A percentile compares a stretch with the other conserved stretches of the same genome.
Evolutionary conservation across 1,284 basidiomycete species (phyloP).

Genomic region (Somion occarium): DNA sequence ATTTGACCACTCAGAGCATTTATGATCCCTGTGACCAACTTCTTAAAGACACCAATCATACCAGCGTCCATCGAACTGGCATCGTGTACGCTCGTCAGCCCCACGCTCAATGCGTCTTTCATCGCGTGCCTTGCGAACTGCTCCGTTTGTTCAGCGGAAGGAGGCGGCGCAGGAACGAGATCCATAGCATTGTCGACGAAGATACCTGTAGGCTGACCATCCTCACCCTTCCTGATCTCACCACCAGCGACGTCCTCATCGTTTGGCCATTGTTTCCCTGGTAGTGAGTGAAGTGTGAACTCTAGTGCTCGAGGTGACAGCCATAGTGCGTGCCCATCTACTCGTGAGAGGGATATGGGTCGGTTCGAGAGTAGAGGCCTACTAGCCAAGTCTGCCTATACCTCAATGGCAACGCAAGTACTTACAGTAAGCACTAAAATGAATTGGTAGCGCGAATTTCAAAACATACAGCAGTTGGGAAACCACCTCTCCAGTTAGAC

Average conservation of each 20-base stretch:
- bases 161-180: slow-evolving; percentile 62
- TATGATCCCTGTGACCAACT: no score
- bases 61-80: slow-evolving; percentile 48
- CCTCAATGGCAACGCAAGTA: slow-evolving; percentile 52
- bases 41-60: slow-evolving; percentile 62
- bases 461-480: slow-evolving; percentile 71
- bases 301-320: slow-evolving; percentile 69
- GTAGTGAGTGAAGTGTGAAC: slow-evolving; percentile 33
- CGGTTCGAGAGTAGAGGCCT: slow-evolving; percentile 62
- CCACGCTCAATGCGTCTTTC: slow-evolving; percentile 64
- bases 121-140: slow-evolving; percentile 63
- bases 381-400: slow-evolving; percentile 46
- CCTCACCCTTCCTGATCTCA: slow-evolving; percentile 59
- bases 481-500: slow-evolving; percentile 46
- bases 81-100: slow-evolving; percentile 83
- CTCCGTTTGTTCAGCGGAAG: slow-evolving; percentile 53
- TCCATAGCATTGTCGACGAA: slow-evolving; percentile 72
- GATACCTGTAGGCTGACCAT: slow-evolving; percentile 68
- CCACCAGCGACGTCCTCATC: slow-evolving; percentile 71
- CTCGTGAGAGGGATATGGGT: slow-evolving; percentile 65
- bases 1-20: no score
- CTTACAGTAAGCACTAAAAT: not conserved
- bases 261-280: slow-evolving; percentile 33
- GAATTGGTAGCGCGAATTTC: not conserved
- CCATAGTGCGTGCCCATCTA: slow-evolving; percentile 87